phyloP scores from a whole-genome alignment of 2,329 filamentous ascomycete genomes.

The Arthrobotrys conoides region DNA sequence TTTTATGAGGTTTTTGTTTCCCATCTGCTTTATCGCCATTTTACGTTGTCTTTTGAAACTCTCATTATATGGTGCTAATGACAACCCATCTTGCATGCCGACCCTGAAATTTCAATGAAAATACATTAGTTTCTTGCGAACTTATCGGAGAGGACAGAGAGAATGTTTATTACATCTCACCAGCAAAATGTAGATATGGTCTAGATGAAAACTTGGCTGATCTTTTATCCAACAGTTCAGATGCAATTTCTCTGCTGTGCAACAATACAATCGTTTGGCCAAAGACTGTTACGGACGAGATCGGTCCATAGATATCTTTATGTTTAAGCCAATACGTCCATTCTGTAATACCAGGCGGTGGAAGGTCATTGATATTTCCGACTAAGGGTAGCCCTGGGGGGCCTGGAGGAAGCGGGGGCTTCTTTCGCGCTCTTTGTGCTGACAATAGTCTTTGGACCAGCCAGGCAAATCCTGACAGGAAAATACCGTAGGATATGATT shows the following conservation, averaged over 20 bases:
- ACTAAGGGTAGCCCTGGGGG: slow-evolving; percentile 63
- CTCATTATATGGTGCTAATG: slow-evolving; percentile 7
- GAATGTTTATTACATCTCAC: slow-evolving; percentile 7
- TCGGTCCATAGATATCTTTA: slow-evolving; percentile 66
- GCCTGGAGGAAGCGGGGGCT: slow-evolving; percentile 36
- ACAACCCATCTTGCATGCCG: background rate
- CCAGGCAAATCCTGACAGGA: no score
- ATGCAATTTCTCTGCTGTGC: slow-evolving; percentile 67
- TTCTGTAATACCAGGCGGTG: slow-evolving; percentile 64
- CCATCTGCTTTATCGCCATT: slow-evolving; percentile 64
- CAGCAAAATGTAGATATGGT: slow-evolving; percentile 65
- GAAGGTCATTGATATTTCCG: slow-evolving; percentile 67
- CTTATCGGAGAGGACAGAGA: background rate
- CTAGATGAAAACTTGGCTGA: slow-evolving; percentile 67
- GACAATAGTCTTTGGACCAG: no score
- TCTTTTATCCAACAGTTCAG: slow-evolving; percentile 68
- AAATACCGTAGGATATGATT: no score
- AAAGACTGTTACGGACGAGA: slow-evolving; percentile 69
- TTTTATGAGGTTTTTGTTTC: slow-evolving; percentile 63
- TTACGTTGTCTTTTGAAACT: slow-evolving; percentile 63
- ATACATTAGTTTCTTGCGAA: background rate
- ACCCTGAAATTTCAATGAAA: background rate
- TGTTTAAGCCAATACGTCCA: slow-evolving; percentile 68
- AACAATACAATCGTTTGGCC: slow-evolving; percentile 67
- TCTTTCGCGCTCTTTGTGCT: background rate